These are phyloP conservation scores for Fusarium verticillioides DNA, from an alignment of 2,329 filamentous ascomycete species.

Conservation along the genomic window DNA sequence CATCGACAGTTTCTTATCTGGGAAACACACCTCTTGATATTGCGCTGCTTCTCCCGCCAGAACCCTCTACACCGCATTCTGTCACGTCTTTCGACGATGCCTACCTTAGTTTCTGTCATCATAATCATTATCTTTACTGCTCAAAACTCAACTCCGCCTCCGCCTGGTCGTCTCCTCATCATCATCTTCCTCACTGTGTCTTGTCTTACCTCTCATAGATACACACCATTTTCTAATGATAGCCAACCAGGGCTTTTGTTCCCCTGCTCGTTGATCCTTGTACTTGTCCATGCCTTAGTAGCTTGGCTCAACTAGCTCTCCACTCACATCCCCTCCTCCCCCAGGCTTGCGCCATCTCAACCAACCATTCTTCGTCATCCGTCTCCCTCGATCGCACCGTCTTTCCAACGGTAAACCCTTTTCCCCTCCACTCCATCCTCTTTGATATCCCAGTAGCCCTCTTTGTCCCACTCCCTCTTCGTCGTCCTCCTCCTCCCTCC, in stretches of 20 bases:
- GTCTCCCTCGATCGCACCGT: slow-evolving; percentile 46
- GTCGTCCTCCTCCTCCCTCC: slow-evolving; percentile 21
- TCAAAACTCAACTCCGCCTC: slow-evolving; percentile 21
- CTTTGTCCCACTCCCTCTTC: slow-evolving; percentile 42
- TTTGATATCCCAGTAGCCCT: slow-evolving; percentile 39
- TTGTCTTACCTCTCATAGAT: slow-evolving; percentile 30
- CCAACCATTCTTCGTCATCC: slow-evolving; percentile 51
- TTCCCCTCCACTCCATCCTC: slow-evolving; percentile 35
- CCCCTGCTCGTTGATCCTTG: slow-evolving; percentile 36
- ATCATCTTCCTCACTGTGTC: slow-evolving; percentile 27
- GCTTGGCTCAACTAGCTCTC: slow-evolving; percentile 23
- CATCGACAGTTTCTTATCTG: slow-evolving; percentile 13
- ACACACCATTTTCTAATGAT: slow-evolving; percentile 15
- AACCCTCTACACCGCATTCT: slow-evolving; percentile 17
- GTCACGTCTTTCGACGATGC: not conserved
- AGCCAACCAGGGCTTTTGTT: slow-evolving; percentile 28
- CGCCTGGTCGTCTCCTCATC: not conserved
- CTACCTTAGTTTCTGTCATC: not conserved
- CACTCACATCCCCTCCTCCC: slow-evolving; percentile 30
- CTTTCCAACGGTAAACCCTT: slow-evolving; percentile 43
- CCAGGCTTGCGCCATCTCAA: slow-evolving; percentile 46
- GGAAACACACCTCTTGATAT: not conserved
- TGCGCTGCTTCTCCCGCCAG: slow-evolving; percentile 6
- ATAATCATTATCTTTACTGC: slow-evolving; percentile 6
- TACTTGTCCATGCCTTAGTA: slow-evolving; percentile 27